Conservation (phyloP, 225 moss, liverwort and hornwort genomes). For the Bryum argenteum region DNA sequence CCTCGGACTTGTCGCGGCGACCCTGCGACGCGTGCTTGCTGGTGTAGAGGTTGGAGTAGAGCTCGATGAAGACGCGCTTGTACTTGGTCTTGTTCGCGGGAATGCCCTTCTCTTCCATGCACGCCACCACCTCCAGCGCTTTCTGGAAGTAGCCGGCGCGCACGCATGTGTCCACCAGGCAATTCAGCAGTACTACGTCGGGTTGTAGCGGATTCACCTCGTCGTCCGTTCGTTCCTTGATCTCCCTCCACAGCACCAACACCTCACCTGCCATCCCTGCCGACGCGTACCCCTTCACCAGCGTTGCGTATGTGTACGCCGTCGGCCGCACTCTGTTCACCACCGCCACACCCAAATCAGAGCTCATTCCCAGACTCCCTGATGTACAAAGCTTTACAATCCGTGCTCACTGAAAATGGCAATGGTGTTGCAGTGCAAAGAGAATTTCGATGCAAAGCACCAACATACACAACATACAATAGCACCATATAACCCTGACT, state of each 20-base stretch:
- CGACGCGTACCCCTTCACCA: slow-evolving; percentile 74
- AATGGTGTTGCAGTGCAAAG: not conserved
- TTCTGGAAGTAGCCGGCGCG: slow-evolving; percentile 91
- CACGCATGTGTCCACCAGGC: slow-evolving; percentile 83
- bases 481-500: too few species aligned
- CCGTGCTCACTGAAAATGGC: not conserved
- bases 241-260: slow-evolving; percentile 88
- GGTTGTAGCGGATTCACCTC: slow-evolving; percentile 71
- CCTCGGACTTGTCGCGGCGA: slow-evolving; percentile 75
- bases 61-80: slow-evolving; percentile 97
- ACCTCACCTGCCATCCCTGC: slow-evolving; percentile 80
- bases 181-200: slow-evolving; percentile 85
- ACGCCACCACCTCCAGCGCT: slow-evolving; percentile 90
- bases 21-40: slow-evolving; percentile 85
- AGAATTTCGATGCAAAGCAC: too few species aligned
- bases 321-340: slow-evolving; percentile 64
- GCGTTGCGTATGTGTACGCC: slow-evolving; percentile 73
- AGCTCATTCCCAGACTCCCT: not conserved
- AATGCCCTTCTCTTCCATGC: slow-evolving; percentile 94
- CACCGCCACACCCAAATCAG: slow-evolving; percentile 2
- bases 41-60: slow-evolving; percentile 86
- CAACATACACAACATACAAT: too few species aligned
- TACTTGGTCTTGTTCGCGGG: slow-evolving; percentile 92
- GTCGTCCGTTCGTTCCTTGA: slow-evolving; percentile 67
- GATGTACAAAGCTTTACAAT: not conserved